A percentile compares a stretch with the other conserved stretches of the same genome.
Conservation (phyloP, 495 filamentous ascomycete genomes). For the Venustampulla echinocandica region DNA sequence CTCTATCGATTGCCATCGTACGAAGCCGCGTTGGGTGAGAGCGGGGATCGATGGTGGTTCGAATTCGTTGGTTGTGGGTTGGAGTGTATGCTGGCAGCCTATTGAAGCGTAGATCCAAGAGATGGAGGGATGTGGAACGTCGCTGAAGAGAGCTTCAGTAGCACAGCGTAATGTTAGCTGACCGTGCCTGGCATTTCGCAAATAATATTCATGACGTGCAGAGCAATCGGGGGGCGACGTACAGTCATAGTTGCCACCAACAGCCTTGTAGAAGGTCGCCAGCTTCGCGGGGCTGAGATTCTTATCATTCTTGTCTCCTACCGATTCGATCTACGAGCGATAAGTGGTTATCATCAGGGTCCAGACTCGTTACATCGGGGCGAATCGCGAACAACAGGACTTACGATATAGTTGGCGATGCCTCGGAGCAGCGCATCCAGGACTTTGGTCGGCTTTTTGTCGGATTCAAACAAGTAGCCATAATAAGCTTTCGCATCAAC, state of each 20-base stretch:
- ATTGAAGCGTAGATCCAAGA: constrained; percentile 88
- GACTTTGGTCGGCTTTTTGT: constrained; percentile 67
- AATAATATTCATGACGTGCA: not conserved
- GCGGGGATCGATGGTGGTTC: constrained; percentile 69
- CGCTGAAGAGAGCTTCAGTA: constrained; percentile 61
- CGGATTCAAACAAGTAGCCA: constrained; percentile 72
- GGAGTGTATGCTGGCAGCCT: constrained; percentile 76
- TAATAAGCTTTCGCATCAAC: constrained; percentile 45
- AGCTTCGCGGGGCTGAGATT: constrained; percentile 75
- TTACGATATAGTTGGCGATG: constrained; percentile 74
- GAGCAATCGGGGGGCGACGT: constrained; percentile 13
- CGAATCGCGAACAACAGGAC: too few species aligned
- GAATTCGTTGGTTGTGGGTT: constrained; percentile 62
- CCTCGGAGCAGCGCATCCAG: constrained; percentile 72
- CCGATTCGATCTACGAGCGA: constrained; percentile 41
- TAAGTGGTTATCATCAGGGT: too few species aligned
- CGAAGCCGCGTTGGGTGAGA: constrained; percentile 73
- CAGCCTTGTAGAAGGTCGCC: constrained; percentile 76
- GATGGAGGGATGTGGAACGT: constrained; percentile 62
- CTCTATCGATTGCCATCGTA: constrained; percentile 91
- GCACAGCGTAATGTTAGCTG: constrained; percentile 7
- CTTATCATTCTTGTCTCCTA: constrained; percentile 55
- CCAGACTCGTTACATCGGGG: too few species aligned
- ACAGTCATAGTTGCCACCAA: constrained; percentile 85
- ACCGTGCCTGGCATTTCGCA: too few species aligned